Percentiles rank a stretch among this genome's conserved stretches.
phyloP scores from a whole-genome alignment of 1,139 yeast species.

The Blastobotrys indianensis region DNA sequence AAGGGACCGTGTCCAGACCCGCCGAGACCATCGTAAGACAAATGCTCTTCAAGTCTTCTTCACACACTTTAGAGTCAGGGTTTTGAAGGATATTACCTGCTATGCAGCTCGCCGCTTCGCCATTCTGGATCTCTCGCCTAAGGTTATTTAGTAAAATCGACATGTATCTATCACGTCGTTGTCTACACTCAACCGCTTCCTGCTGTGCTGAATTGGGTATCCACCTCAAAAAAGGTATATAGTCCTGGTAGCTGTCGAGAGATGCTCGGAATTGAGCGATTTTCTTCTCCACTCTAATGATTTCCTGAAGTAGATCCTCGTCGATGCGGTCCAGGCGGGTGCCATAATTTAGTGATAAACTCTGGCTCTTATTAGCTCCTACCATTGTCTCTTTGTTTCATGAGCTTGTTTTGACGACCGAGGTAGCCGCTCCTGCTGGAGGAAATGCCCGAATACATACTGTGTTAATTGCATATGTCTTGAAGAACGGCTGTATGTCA shows the following conservation, averaged over 20 bases:
- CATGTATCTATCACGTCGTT: constrained; percentile 54
- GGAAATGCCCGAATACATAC: too few relatives aligned
- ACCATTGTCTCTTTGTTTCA: too few relatives aligned
- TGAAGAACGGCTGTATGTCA: constrained; percentile 41
- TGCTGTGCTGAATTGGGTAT: constrained; percentile 26
- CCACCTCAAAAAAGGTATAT: constrained; percentile 46
- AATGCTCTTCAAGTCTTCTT: constrained; percentile 50
- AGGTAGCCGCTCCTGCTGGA: too few relatives aligned
- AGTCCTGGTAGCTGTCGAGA: constrained; percentile 56
- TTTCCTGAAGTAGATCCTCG: constrained; percentile 44
- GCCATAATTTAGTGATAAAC: constrained; percentile 59
- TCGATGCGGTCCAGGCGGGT: constrained; percentile 42
- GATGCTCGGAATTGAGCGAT: constrained; percentile 62
- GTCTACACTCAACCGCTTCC: constrained; percentile 38
- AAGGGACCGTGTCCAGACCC: constrained; percentile 68
- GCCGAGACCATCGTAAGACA: constrained; percentile 77
- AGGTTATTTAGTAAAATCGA: constrained; percentile 35
- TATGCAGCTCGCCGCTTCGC: constrained; percentile 37
- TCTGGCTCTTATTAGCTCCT: constrained; percentile 19
- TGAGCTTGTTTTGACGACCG: too few relatives aligned
- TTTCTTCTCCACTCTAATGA: constrained; percentile 56
- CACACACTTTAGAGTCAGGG: constrained; percentile 25
- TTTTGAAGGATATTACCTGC: constrained; percentile 41
- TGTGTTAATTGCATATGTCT: constrained; percentile 51
- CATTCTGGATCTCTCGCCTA: constrained; percentile 25